Conservation (phyloP, 768 basidiomycete genomes). For the Exsudoporus frostii region DNA sequence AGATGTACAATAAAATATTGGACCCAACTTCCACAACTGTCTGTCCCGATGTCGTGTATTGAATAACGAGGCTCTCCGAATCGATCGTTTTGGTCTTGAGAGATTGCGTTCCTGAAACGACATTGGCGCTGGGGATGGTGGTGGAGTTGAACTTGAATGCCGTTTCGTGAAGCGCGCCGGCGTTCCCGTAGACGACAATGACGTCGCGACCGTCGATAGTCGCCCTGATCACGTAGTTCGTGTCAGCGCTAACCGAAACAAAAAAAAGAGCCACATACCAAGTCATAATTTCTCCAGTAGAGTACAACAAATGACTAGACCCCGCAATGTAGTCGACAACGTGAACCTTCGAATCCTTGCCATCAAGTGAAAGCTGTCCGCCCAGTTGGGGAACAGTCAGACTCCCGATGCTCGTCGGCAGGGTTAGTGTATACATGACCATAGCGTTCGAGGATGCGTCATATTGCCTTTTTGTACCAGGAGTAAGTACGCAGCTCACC, state of each 20-base stretch:
- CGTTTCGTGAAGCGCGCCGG: constrained; percentile 48
- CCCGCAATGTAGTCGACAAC: constrained; percentile 49
- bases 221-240: constrained; percentile 32
- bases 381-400: constrained; percentile 44
- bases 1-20: constrained; percentile 40
- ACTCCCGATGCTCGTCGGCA: constrained; percentile 44
- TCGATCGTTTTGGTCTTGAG: constrained; percentile 37
- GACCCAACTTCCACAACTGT: constrained; percentile 43
- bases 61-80: constrained; percentile 38
- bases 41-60: constrained; percentile 46
- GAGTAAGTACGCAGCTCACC: background rate
- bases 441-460: constrained; percentile 7
- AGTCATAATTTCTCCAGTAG: constrained; percentile 48
- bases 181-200: constrained; percentile 46
- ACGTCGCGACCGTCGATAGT: constrained; percentile 47
- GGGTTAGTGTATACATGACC: constrained; percentile 35
- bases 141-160: constrained; percentile 39
- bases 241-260: background rate
- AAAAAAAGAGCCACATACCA: constrained; percentile 31
- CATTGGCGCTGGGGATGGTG: constrained; percentile 19
- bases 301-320: constrained; percentile 42
- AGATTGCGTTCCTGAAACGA: constrained; percentile 24
- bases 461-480: constrained; percentile 12
- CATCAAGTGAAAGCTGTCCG: constrained; percentile 41
- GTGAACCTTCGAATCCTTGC: constrained; percentile 53